Evolutionary conservation across 2,329 filamentous ascomycete genomes (phyloP), one percentile per base, ranked within the genome.

Genomic region (Colletotrichum sansevieriae): DNA sequence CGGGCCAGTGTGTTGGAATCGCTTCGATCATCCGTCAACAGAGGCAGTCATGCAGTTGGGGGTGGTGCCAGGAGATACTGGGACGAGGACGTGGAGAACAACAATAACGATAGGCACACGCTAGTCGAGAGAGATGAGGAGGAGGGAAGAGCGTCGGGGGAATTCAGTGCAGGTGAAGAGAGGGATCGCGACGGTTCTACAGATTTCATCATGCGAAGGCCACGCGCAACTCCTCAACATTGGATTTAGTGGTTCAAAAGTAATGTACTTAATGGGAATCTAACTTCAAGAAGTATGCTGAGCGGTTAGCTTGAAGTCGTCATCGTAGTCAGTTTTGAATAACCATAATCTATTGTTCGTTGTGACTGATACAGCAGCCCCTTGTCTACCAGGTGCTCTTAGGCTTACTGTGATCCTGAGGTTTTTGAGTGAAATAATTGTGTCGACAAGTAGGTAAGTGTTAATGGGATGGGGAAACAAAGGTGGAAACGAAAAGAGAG

Each of bases 41-140:
- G 65, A 10, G 11, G 61, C 22, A 33, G 44, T 18, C 60, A 68
- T 20, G 37, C 22, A 39, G 29, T 47, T 7, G 3, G 37, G 7
- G n/a, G 22, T 3, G 44, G 47, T 43, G 13, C n/a, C 3, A 55
- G 22, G 33, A 65, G 39, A n/a, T 68, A 68, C 20, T 68, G 65
- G 65, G 54, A 59, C n/a, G 65, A 68, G 4, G 35, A 57, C 6
- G 5, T 7, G 18, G 35, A 57, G 10, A 35, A 44, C 5, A 15
- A 3, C 8, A 9, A 8, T 4, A 33, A 59, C 11, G 37, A 68
- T 15, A 13, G 20, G 7, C 37, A 37, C 4, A 22, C 8, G 8
- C 29, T 25, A 18, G 44, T 43, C 9, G 11, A 39, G 8, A 15
- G n/a, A 13, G 25, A 54, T 11, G 29, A 11, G 1, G 54, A 47